phyloP scores from a whole-genome alignment of 495 filamentous ascomycete genomes.

The Aspergillus diversus region DNA sequence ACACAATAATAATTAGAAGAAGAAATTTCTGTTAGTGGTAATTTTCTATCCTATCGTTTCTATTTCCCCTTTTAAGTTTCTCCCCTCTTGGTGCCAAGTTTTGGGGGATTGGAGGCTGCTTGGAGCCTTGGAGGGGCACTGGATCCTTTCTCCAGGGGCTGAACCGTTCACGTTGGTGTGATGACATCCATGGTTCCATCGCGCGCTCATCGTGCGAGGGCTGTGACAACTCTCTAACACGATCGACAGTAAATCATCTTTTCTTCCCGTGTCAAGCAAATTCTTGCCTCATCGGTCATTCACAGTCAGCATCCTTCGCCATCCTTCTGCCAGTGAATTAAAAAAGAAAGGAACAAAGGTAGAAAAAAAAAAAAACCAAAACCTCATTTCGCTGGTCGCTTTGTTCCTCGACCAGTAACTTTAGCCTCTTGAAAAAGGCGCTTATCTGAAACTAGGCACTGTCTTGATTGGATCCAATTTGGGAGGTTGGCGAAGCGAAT shows the following conservation, averaged over 20 bases:
- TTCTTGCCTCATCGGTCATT: neutral
- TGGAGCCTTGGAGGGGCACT: neutral
- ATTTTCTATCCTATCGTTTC: neutral
- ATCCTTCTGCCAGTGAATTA: neutral
- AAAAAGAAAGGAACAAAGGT: no score
- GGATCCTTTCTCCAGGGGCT: neutral
- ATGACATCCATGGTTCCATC: constrained; percentile 10
- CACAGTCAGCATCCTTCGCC: neutral
- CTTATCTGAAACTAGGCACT: constrained; percentile 17
- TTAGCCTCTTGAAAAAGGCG: neutral
- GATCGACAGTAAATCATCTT: constrained; percentile 24
- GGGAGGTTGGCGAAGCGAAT: neutral
- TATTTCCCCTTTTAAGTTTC: neutral
- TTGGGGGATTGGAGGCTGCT: neutral
- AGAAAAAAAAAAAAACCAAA: no score
- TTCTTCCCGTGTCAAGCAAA: neutral
- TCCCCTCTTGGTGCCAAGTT: no score
- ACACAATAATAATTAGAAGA: neutral
- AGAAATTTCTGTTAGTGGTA: neutral
- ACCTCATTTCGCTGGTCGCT: no score
- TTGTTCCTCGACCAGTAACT: neutral
- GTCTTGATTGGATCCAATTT: constrained; percentile 5
- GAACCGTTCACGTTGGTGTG: neutral
- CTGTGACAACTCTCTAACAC: constrained; percentile 25
- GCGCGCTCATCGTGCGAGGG: neutral